phyloP scores from a whole-genome alignment of 73 alveolate species.

The Tetrahymena thermophila region DNA sequence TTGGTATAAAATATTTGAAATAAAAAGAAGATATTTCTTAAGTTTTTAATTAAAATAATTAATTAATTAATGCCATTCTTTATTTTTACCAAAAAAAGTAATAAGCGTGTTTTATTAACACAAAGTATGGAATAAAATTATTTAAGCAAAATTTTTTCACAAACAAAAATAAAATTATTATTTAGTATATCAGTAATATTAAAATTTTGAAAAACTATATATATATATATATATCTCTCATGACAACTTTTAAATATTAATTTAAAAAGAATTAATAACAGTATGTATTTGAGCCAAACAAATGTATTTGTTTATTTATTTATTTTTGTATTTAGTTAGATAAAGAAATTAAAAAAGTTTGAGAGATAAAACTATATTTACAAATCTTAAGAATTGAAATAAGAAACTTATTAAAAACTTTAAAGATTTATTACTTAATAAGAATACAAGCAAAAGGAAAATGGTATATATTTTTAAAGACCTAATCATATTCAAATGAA shows the following conservation, averaged over 20 bases:
- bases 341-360: not conserved
- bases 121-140: not conserved
- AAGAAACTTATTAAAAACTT: not conserved
- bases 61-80: not conserved
- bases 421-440: not conserved
- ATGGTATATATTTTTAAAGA: not conserved
- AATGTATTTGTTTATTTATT: not conserved
- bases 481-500: not conserved
- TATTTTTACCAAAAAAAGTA: not conserved
- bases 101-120: not conserved
- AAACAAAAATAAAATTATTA: too few relatives aligned
- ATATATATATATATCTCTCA: too few relatives aligned
- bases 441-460: not conserved
- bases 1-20: not conserved
- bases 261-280: not conserved
- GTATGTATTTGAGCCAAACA: not conserved
- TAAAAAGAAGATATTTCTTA: not conserved
- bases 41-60: not conserved
- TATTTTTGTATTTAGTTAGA: not conserved
- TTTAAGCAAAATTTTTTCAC: not conserved
- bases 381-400: not conserved
- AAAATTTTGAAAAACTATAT: not conserved
- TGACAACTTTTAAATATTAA: not conserved
- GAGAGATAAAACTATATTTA: not conserved
- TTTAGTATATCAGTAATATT: too few relatives aligned